Evolutionary conservation across 495 filamentous ascomycete species (phyloP).

Genomic region (Tricharina praecox): DNA sequence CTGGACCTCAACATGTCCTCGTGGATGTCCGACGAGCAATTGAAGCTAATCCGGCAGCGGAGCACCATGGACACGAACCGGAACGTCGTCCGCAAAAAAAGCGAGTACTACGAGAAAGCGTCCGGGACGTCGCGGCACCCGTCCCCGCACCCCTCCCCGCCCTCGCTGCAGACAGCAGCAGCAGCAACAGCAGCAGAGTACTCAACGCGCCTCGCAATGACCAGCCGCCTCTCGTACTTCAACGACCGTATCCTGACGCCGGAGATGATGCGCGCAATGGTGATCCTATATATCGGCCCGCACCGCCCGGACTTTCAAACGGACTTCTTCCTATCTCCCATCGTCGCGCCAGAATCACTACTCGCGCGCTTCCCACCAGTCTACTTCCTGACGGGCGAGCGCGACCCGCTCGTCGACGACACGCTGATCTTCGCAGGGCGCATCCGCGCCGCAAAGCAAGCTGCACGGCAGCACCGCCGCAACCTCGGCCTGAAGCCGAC

Average conservation of each 20-base stretch:
- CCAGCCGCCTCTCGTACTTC: slow-evolving; percentile 94
- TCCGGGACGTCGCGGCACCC: neutral
- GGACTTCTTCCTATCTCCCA: slow-evolving; percentile 76
- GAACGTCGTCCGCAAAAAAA: slow-evolving; percentile 59
- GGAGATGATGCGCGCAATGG: slow-evolving; percentile 99
- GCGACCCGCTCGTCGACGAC: slow-evolving; percentile 89
- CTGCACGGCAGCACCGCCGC: slow-evolving; percentile 42
- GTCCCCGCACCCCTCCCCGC: neutral
- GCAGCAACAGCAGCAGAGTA: slow-evolving; percentile 31
- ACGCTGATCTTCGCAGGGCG: slow-evolving; percentile 89
- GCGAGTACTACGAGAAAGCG: slow-evolving; percentile 35
- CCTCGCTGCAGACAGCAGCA: slow-evolving; percentile 24
- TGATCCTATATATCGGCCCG: slow-evolving; percentile 91
- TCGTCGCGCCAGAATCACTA: slow-evolving; percentile 70
- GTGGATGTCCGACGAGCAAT: slow-evolving; percentile 98
- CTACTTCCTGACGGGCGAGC: slow-evolving; percentile 84
- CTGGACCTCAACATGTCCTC: slow-evolving; percentile 95
- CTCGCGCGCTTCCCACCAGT: slow-evolving; percentile 76
- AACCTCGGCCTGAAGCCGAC: slow-evolving; percentile 47
- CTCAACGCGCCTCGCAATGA: slow-evolving; percentile 66
- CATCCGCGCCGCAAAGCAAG: slow-evolving; percentile 62
- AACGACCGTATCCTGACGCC: slow-evolving; percentile 87
- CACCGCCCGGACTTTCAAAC: slow-evolving; percentile 81
- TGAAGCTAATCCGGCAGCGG: slow-evolving; percentile 79
- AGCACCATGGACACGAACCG: slow-evolving; percentile 58